phyloP scores from a whole-genome alignment of 2,329 filamentous ascomycete genomes.

The Hypoxylon sp. region DNA sequence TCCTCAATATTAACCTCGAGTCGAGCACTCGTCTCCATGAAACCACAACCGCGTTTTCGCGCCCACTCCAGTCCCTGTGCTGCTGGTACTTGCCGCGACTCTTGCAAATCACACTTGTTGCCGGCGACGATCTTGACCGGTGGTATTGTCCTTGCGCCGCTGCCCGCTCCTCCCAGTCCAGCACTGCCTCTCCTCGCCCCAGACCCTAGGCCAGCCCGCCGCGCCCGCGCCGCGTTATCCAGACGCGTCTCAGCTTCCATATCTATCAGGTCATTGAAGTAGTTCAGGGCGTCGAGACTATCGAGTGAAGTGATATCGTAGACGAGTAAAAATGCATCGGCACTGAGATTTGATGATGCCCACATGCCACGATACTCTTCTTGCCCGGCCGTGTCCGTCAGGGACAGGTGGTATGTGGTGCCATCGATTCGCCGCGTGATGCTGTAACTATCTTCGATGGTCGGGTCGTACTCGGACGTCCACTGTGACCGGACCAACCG shows the following conservation, averaged over 20 bases:
- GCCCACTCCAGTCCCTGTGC: conserved; percentile 83
- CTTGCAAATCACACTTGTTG: conserved; percentile 86
- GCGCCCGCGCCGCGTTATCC: conserved; percentile 70
- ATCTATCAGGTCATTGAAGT: conserved; percentile 86
- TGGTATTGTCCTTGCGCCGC: conserved; percentile 66
- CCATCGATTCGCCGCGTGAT: conserved; percentile 85
- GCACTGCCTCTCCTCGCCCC: conserved; percentile 42
- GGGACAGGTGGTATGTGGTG: conserved; percentile 80
- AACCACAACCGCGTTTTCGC: conserved; percentile 77
- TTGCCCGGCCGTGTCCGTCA: conserved; percentile 90
- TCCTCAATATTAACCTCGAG: conserved; percentile 91
- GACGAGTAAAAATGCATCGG: conserved; percentile 86
- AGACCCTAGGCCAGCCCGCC: conserved; percentile 57
- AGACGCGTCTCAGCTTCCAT: conserved; percentile 80
- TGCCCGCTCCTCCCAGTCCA: conserved; percentile 50
- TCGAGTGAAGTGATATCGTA: conserved; percentile 84
- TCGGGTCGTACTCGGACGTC: conserved; percentile 86
- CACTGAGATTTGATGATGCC: conserved; percentile 81
- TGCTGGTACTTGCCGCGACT: conserved; percentile 75
- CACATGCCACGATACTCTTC: conserved; percentile 91
- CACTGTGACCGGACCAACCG: conserved; percentile 85
- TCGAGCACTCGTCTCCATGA: conserved; percentile 89
- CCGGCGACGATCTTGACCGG: conserved; percentile 87
- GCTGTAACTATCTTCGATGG: conserved; percentile 86
- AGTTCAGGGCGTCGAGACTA: conserved; percentile 77